phyloP scores from a whole-genome alignment of 768 basidiomycete genomes.

The Phaeotremella skinneri region DNA sequence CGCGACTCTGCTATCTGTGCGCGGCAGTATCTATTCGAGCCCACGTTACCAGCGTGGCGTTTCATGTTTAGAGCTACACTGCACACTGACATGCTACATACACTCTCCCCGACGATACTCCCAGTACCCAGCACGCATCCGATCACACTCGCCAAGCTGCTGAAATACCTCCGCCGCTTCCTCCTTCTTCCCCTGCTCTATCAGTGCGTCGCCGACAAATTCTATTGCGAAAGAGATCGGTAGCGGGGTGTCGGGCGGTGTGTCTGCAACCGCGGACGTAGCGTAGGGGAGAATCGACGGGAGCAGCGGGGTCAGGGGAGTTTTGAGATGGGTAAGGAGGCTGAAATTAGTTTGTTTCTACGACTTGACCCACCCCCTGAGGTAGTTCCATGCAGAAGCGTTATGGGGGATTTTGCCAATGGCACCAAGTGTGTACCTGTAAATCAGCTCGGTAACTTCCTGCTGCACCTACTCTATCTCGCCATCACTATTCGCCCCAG shows the following conservation, averaged over 20 bases:
- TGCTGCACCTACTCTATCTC: conserved; percentile 71
- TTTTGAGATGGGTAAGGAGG: conserved; percentile 60
- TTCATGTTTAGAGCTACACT: no score
- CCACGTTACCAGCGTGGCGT: no score
- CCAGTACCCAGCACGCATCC: conserved; percentile 50
- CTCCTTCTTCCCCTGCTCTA: conserved; percentile 16
- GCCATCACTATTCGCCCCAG: conserved; percentile 63
- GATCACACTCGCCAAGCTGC: conserved; percentile 38
- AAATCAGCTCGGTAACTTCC: neutral
- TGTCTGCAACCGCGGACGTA: conserved; percentile 47
- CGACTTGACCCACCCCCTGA: conserved; percentile 59
- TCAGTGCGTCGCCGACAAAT: conserved; percentile 24
- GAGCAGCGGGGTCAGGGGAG: conserved; percentile 60
- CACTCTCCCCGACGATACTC: conserved; percentile 32
- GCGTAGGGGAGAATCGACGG: conserved; percentile 70
- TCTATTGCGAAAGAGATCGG: conserved; percentile 67
- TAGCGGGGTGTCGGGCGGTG: conserved; percentile 62
- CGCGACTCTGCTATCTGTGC: no score
- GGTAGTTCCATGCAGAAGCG: conserved; percentile 93
- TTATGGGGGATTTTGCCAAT: conserved; percentile 89
- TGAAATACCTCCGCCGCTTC: conserved; percentile 30
- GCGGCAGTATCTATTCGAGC: no score
- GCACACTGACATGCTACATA: no score
- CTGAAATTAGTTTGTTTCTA: conserved; percentile 17
- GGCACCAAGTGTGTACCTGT: conserved; percentile 75